Evolutionary conservation across 2,329 filamentous ascomycete species (phyloP), one percentile per base, ranked within the genome.

Genomic region (Botrytis fabae): DNA sequence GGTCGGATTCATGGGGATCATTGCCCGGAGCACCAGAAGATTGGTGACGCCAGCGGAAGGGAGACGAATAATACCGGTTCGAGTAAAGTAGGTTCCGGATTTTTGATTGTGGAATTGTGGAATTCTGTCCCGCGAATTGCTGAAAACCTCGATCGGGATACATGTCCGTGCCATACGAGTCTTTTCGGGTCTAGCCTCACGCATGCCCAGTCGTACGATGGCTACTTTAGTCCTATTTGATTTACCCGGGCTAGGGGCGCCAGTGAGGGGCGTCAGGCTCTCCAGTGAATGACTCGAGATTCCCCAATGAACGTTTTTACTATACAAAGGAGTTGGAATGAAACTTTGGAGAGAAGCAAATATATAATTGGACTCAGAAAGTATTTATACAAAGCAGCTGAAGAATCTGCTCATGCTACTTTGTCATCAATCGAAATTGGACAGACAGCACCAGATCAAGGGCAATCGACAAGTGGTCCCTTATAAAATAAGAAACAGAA

Each of bases 81-180:
- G 69, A 70, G 69, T 62, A 57, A 51, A 70, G 32, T 63, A 14
- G 60, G 54, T 64, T 70, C 69, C 69, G 69, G 25, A 70, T 61
- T 46, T 46, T 38, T 48, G 44, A 10, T 61, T 22, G 8, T 70
- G 44, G 69, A 64, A 35, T 70, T 63, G 57, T 70, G 59, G 59
- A 51, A 40, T 51, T 63, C 9, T 64, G 18, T 48, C 42, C 42
- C 42, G 59, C 20, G 28, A 7, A 66, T 54, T 48, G 32, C 69
- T 57, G 16, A 12, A 20, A 46, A 38, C n/a, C 66, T 57, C 35
- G 64, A 71, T 57, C 4, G n/a, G 60, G 46, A 4, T 57, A 57
- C 14, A 44, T n/a, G 25, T 54, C 69, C 69, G 60, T 54, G n/a
- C 35, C n/a, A 32, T 51, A 25, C 25, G 12, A 28, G 0, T 51